phyloP scores from a whole-genome alignment of 306 rosid genomes.

The Styphnolobium japonicum region DNA sequence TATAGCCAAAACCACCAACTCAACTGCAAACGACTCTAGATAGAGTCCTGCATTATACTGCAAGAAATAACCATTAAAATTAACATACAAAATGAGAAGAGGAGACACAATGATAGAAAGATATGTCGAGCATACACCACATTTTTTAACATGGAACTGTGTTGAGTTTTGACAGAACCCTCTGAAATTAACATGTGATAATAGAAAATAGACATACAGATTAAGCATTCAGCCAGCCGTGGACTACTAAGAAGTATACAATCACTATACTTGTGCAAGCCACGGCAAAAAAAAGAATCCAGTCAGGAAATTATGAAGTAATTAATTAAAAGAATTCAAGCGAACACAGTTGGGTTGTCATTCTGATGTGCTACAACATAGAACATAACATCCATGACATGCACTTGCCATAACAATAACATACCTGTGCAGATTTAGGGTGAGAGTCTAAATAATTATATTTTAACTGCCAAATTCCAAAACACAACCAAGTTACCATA shows the following conservation, averaged over 20 bases:
- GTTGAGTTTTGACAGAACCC: slow-evolving; percentile 4
- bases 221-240: neutral
- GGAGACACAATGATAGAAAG: neutral
- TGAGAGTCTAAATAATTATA: neutral
- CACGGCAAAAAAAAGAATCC: neutral
- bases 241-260: neutral
- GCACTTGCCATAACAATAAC: neutral
- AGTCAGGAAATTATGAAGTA: neutral
- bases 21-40: slow-evolving; percentile 78
- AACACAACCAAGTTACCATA: neutral
- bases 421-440: neutral
- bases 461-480: neutral
- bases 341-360: neutral
- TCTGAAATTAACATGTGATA: neutral
- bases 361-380: neutral
- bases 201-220: neutral
- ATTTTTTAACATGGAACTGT: neutral
- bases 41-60: slow-evolving; percentile 57
- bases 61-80: slow-evolving; percentile 30
- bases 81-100: neutral
- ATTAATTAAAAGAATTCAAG: neutral
- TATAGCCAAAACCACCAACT: slow-evolving; percentile 85
- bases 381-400: neutral
- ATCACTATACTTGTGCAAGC: neutral
- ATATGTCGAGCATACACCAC: neutral